These are phyloP conservation scores for Globisporangium nagaii DNA, from an alignment of 352 stramenopile species.

Conservation along the genomic window DNA sequence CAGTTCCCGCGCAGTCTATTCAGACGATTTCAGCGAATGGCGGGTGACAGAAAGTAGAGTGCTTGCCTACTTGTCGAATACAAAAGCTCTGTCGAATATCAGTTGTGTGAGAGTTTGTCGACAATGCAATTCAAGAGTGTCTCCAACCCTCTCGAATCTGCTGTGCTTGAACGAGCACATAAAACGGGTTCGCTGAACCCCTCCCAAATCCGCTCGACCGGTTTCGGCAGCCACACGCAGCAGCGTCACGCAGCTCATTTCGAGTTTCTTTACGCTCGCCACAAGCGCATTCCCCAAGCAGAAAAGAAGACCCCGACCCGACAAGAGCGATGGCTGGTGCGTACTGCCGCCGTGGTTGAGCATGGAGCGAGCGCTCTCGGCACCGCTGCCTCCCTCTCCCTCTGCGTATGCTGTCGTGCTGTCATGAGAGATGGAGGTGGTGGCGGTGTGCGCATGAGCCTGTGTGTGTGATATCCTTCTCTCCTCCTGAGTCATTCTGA, in stretches of 20 bases:
- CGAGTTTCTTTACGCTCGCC: conserved; percentile 5
- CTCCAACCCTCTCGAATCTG: no score
- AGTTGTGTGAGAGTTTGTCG: no score
- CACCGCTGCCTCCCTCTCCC: background rate
- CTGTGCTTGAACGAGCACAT: no score
- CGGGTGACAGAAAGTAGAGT: no score
- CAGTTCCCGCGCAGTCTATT: no score
- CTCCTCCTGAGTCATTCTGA: background rate
- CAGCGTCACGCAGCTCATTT: conserved; percentile 9
- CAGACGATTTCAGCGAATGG: no score
- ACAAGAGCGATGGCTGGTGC: conserved; percentile 5
- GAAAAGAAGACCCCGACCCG: background rate
- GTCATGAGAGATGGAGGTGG: no score
- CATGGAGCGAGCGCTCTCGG: background rate
- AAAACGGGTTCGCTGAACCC: background rate
- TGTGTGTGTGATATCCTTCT: no score
- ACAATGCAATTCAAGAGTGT: no score
- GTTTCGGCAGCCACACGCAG: background rate
- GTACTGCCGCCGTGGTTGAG: background rate
- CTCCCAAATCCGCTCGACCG: background rate
- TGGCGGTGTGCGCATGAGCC: background rate
- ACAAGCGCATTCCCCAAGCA: conserved; percentile 2
- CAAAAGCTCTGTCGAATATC: no score
- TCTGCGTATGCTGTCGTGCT: background rate
- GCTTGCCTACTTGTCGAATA: no score